phyloP scores from a whole-genome alignment of 768 basidiomycete genomes.

The Candolleomyces efflorescens region DNA sequence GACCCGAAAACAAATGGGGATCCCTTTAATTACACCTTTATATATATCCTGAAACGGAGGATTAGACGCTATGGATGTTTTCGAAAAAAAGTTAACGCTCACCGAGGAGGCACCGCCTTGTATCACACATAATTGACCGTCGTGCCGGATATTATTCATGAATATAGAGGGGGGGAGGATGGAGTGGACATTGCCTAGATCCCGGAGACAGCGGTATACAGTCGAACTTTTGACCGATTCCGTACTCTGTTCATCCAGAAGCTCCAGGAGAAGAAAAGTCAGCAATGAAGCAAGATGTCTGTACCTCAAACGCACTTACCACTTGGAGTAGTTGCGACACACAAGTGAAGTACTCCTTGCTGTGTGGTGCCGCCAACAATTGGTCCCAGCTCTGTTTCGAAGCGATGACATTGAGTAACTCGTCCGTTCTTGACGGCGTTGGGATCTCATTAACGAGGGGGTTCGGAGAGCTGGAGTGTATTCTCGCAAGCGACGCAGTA shows the following conservation, averaged over 20 bases:
- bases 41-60: constrained; percentile 16
- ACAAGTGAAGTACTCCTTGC: constrained; percentile 11
- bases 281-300: constrained; percentile 2
- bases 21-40: constrained; percentile 10
- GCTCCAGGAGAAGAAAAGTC: not conserved
- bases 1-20: constrained; percentile 17
- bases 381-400: not conserved
- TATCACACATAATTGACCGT: not conserved
- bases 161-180: constrained; percentile 21
- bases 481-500: not conserved
- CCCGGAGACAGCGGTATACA: constrained; percentile 14
- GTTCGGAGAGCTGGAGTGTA: constrained; percentile 6
- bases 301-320: constrained; percentile 5
- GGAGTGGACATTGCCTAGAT: constrained; percentile 10
- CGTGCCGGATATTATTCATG: constrained; percentile 11
- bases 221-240: constrained; percentile 1
- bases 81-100: not conserved
- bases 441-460: not conserved
- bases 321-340: constrained; percentile 16
- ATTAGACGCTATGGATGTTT: not conserved
- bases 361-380: constrained; percentile 3
- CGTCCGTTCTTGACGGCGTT: not conserved
- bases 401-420: not conserved
- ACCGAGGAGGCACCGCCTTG: not conserved
- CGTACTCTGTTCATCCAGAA: not conserved